Evolutionary conservation across 2,329 filamentous ascomycete species (phyloP), one percentile per base, ranked within the genome.

Genomic region (Teratosphaeria destructans): DNA sequence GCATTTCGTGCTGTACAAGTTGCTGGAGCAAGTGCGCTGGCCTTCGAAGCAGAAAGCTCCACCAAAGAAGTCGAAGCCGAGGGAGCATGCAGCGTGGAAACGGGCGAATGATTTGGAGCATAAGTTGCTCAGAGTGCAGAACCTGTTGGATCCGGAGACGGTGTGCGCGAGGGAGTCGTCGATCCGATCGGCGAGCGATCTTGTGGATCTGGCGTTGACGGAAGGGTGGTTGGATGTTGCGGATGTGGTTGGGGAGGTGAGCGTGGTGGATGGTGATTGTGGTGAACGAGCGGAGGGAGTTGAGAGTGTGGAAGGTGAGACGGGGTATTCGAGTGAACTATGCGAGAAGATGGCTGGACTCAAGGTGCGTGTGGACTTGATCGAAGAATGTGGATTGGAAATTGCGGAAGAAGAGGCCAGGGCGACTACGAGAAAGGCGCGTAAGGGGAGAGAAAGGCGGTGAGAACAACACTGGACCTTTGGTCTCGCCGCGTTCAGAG

Each of bases 1-100:
- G 26, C 79, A 84, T 56, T 85, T 85, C 66, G 71, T 87, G 4
- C 75, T 86, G 12, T 77, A 79, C 60, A 81, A 80, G 63, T 74
- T 87, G 0, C 70, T 85, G 27, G 67, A 72, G 53, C 71, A 77
- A 57, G 60, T 79, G n/a, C 54, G 59, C 10, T 68, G 64, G 67
- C 32, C 55, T 19, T 54, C 53, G 34, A 16, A 4, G 57, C 62
- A 19, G 57, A 64, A 61, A 35, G 62, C 62, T 26, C 63, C 64
- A 5, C 19, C 63, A 11, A 64, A 62, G 54, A 66, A 63, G 2
- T 49, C 16, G 61, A 61, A 43, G 52, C 52, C 4, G 62, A 32
- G 29, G 11, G 52, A 53, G 0, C 61, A 65, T 19, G 60, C 60
- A 19, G 65, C 68, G 26, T 67, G 73, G 49, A 71, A 73, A 56